Evolutionary conservation across 129 eudicot genomes (phyloP).

Genomic region (Smallanthus sonchifolius): DNA sequence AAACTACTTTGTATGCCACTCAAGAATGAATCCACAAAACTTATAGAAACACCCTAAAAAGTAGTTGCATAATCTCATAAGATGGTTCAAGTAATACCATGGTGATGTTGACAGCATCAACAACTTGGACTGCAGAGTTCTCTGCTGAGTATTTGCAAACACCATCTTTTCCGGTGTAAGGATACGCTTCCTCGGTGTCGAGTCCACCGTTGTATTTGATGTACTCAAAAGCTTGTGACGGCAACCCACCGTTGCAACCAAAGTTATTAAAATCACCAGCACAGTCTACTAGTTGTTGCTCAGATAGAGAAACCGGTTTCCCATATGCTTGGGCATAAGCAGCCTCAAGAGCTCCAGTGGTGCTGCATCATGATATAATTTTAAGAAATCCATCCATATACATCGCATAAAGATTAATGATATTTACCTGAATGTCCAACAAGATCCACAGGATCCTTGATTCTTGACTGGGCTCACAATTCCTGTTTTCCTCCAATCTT

Average conservation of each 20-base stretch:
- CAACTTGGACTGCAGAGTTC: conserved; percentile 66
- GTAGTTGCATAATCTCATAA: not conserved
- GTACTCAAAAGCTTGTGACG: conserved; percentile 95
- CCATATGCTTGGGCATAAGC: conserved; percentile 93
- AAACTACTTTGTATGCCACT: not conserved
- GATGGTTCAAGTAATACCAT: conserved; percentile 34
- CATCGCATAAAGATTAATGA: not conserved
- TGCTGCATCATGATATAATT: conserved; percentile 33
- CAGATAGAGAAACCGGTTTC: conserved; percentile 75
- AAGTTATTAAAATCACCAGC: conserved; percentile 76
- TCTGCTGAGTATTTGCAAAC: conserved; percentile 66
- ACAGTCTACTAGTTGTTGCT: conserved; percentile 99
- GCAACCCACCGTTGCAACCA: conserved; percentile 92
- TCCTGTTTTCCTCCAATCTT: conserved; percentile 92
- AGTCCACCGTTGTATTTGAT: conserved; percentile 92
- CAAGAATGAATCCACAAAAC: not conserved
- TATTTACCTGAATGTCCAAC: conserved; percentile 96
- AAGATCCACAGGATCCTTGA: conserved; percentile 95
- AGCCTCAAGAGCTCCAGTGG: conserved; percentile 98
- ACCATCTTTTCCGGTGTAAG: conserved; percentile 76
- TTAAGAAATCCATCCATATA: not conserved
- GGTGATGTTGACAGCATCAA: conserved; percentile 82
- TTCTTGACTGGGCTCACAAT: conserved; percentile 87
- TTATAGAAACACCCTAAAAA: not conserved
- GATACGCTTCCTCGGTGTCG: conserved; percentile 91